Conservation (phyloP, 345 rosid genomes). For the Populus deltoides region DNA sequence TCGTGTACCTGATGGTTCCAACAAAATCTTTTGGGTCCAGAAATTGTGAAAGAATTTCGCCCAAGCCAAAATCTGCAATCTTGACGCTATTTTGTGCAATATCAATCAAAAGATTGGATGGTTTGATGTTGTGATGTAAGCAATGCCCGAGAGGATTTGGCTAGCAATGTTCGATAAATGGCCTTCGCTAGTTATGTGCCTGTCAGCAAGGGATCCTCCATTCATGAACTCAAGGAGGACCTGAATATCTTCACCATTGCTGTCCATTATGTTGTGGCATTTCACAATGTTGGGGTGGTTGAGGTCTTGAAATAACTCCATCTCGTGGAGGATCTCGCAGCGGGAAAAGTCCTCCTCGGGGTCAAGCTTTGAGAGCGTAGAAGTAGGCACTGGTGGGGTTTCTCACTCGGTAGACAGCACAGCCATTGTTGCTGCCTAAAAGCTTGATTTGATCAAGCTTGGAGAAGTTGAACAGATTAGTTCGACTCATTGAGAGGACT, state of each 20-base stretch:
- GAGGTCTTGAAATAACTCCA: slow-evolving; percentile 77
- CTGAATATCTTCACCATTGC: slow-evolving; percentile 71
- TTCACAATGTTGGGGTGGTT: slow-evolving; percentile 77
- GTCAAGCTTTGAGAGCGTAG: slow-evolving; percentile 81
- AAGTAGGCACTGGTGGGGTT: slow-evolving; percentile 50
- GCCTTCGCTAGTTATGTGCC: slow-evolving; percentile 49
- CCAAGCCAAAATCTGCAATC: slow-evolving; percentile 90
- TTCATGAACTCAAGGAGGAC: slow-evolving; percentile 87
- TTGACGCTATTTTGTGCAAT: slow-evolving; percentile 63
- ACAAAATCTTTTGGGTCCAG: slow-evolving; percentile 90
- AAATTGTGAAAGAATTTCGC: slow-evolving; percentile 72
- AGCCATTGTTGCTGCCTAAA: slow-evolving; percentile 81
- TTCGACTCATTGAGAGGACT: too few species aligned
- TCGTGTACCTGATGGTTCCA: slow-evolving; percentile 92
- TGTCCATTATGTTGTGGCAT: slow-evolving; percentile 80
- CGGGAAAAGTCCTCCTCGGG: slow-evolving; percentile 70
- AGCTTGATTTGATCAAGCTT: slow-evolving; percentile 60
- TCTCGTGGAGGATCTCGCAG: slow-evolving; percentile 84
- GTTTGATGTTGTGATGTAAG: slow-evolving; percentile 80
- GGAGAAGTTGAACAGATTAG: slow-evolving; percentile 23
- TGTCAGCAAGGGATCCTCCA: slow-evolving; percentile 72
- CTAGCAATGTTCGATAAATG: slow-evolving; percentile 54
- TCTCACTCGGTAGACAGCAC: slow-evolving; percentile 76
- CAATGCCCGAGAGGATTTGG: slow-evolving; percentile 73
- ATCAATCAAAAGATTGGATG: slow-evolving; percentile 64